Evolutionary conservation across 352 stramenopile genomes (phyloP).

Genomic region (Chrysophaeum taylorii): DNA sequence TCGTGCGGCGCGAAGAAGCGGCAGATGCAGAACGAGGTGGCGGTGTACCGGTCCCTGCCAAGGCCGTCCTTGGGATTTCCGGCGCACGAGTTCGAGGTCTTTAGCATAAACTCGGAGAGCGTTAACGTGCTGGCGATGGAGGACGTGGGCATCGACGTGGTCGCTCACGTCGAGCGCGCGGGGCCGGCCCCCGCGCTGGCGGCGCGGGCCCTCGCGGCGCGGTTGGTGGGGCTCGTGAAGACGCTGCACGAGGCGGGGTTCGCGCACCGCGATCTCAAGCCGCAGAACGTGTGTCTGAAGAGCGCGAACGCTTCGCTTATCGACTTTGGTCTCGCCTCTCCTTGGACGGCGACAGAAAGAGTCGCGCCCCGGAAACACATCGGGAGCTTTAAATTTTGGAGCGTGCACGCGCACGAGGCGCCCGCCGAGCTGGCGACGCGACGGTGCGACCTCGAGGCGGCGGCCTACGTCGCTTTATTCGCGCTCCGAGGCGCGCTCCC

Average conservation of each 20-base stretch:
- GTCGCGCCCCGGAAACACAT: neutral
- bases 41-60: neutral
- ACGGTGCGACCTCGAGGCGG: conserved; percentile 9
- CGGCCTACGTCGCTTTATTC: conserved; percentile 2
- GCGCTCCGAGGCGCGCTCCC: neutral
- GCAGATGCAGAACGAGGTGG: conserved; percentile 1
- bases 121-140: neutral
- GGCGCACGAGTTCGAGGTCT: too few species aligned
- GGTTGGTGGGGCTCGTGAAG: neutral
- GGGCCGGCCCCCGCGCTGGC: neutral
- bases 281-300: conserved; percentile 4
- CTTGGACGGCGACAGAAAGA: neutral
- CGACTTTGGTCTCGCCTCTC: neutral
- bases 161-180: neutral
- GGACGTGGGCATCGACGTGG: neutral
- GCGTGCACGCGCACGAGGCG: neutral
- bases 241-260: neutral
- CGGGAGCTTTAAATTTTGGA: neutral
- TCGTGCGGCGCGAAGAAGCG: neutral
- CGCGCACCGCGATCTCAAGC: conserved; percentile 9
- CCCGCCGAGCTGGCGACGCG: neutral
- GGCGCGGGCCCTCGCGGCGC: neutral
- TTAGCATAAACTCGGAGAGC: too few species aligned
- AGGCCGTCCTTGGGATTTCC: too few species aligned
- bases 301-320: neutral